Percentiles rank a stretch among this genome's conserved stretches.
Evolutionary conservation across 345 rosid genomes (phyloP).

Genomic region (Brassica cretica): DNA sequence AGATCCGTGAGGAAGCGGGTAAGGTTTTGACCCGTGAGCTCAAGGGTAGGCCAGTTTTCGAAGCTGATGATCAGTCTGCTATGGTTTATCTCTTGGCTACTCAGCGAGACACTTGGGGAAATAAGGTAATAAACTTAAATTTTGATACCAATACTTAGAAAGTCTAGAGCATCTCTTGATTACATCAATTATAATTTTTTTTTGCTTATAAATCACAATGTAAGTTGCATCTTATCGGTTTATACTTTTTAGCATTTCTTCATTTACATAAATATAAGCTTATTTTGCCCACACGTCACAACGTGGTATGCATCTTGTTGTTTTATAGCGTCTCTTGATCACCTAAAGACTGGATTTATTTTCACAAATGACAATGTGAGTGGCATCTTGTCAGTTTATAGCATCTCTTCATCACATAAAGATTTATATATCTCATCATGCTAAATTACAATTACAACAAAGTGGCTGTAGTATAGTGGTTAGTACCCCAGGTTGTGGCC

Average conservation of each 20-base stretch:
- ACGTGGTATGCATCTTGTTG: not conserved
- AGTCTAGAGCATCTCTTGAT: not conserved
- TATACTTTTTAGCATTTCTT: not conserved
- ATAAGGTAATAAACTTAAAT: slow-evolving; percentile 40
- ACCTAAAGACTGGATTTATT: not conserved
- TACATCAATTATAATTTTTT: not conserved
- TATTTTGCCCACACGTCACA: not conserved
- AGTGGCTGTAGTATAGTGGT: slow-evolving; percentile 86
- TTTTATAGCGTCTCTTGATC: slow-evolving; percentile 6
- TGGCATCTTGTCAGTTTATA: slow-evolving; percentile 1
- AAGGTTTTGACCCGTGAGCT: not conserved
- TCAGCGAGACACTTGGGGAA: slow-evolving; percentile 61
- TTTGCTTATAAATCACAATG: not conserved
- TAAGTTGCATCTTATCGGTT: not conserved
- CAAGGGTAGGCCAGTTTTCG: not conserved
- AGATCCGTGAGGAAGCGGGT: not conserved
- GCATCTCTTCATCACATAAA: not conserved
- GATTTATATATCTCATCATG: not conserved
- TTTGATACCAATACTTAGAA: not conserved
- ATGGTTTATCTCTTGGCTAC: not conserved
- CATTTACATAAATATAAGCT: slow-evolving; percentile 10
- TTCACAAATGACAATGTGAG: slow-evolving; percentile 10
- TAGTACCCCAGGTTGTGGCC: slow-evolving; percentile 86
- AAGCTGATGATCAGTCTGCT: not conserved
- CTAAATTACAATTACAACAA: not conserved